phyloP scores from a whole-genome alignment of 2,329 filamentous ascomycete species.

The Sporothrix pallida region DNA sequence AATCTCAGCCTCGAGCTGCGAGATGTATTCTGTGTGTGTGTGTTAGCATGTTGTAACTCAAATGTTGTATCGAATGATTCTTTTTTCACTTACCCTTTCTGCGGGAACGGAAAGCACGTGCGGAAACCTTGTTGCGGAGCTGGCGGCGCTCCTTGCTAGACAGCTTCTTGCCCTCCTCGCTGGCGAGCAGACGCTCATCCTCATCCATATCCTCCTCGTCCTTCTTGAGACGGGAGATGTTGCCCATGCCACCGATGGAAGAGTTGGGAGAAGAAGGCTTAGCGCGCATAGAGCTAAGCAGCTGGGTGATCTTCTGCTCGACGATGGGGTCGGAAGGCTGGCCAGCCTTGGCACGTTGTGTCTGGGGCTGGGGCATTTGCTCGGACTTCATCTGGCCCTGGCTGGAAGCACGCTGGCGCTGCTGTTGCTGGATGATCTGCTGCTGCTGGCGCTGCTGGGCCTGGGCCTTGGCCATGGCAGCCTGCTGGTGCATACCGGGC shows the following conservation, averaged over 20 bases:
- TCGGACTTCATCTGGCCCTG: slow-evolving; percentile 53
- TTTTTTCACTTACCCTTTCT: slow-evolving; percentile 80
- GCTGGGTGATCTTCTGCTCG: slow-evolving; percentile 91
- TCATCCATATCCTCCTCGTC: slow-evolving; percentile 99
- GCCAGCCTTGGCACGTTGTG: slow-evolving; percentile 56
- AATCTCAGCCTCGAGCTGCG: slow-evolving; percentile 89
- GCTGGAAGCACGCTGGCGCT: slow-evolving; percentile 45
- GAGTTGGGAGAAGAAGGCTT: slow-evolving; percentile 64
- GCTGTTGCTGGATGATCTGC: slow-evolving; percentile 64
- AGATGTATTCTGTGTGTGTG: slow-evolving; percentile 81
- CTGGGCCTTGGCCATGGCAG: slow-evolving; percentile 75
- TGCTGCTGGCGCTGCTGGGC: slow-evolving; percentile 72
- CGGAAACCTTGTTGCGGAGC: slow-evolving; percentile 98
- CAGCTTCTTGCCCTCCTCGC: slow-evolving; percentile 98
- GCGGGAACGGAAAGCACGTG: slow-evolving; percentile 94
- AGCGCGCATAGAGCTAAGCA: slow-evolving; percentile 89
- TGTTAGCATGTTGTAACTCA: slow-evolving; percentile 53
- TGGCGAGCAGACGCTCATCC: slow-evolving; percentile 90
- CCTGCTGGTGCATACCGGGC: slow-evolving; percentile 93
- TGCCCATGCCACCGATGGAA: slow-evolving; percentile 62
- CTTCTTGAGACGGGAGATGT: slow-evolving; percentile 76
- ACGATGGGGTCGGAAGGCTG: slow-evolving; percentile 70
- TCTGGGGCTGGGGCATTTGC: slow-evolving; percentile 49
- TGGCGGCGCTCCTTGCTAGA: slow-evolving; percentile 96
- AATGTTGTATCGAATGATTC: background rate